Evolutionary conservation across 2,329 filamentous ascomycete genomes (phyloP), one percentile per base, ranked within the genome.

Genomic region (Alternaria longipes): DNA sequence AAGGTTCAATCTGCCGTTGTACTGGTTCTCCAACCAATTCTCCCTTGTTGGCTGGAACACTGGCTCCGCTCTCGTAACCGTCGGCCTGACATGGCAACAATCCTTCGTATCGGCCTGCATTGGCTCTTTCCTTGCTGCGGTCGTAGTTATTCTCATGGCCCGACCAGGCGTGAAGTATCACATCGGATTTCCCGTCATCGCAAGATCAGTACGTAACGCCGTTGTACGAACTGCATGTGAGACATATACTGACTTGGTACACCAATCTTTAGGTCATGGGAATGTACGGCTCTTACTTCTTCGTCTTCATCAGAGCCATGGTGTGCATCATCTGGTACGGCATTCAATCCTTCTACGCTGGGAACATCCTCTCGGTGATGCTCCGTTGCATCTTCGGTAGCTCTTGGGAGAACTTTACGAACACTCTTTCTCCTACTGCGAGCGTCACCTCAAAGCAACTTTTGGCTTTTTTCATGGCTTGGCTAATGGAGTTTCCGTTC

Each of bases 281-380:
- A 16, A 75, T 81, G 55, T 77, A 75, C 30, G 80, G 79, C 16
- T 76, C 77, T 1, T 76, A 76, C 56, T 78, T 79, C 28, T 81
- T 82, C 64, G 71, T 36, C 82, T 40, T 79, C 62, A 77, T 78
- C 26, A 63, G 75, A 40, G 74, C 74, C 7, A 64, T 77, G 0
- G 78, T 81, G 2, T 76, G 74, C 12, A 71, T 79, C 34, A 78
- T 81, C 56, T 81, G 79, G 69, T 79, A 78, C 54, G 78, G 78
- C 5, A 71, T 72, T 20, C 69, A 71, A 51, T 62, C 71, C 2
- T 70, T 68, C 45, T 71, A 71, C 38, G 68, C 65, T 4, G 69
- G 65, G 2, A 72, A 78, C 36, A 60, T 81, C 20, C 67, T 79
- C 49, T 72, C 72, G 8, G 76, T 80, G 2, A 72, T 78, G 42